Evolutionary conservation across 805 yeast species (phyloP).

Genomic region (Kuraishia capsulata): DNA sequence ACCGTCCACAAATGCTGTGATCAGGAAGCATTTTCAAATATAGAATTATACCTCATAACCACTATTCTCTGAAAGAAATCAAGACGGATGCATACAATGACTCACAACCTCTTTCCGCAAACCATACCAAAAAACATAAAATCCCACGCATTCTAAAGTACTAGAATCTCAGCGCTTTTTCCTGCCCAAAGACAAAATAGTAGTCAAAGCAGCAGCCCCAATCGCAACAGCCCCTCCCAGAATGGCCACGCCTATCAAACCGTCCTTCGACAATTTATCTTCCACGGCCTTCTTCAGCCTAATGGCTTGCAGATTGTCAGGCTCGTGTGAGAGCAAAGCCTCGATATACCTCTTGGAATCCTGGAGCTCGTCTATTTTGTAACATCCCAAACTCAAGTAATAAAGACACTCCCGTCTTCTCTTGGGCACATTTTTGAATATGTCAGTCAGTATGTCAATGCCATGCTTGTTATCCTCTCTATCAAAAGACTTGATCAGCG

Average conservation of each 20-base stretch:
- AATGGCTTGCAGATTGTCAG: slow-evolving; percentile 71
- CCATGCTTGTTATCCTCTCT: slow-evolving; percentile 69
- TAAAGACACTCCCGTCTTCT: slow-evolving; percentile 86
- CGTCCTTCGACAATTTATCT: slow-evolving; percentile 78
- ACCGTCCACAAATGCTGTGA: background rate
- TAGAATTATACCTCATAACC: background rate
- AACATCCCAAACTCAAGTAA: slow-evolving; percentile 81
- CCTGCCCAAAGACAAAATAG: slow-evolving; percentile 21
- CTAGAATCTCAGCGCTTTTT: slow-evolving; percentile 5
- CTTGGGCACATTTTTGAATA: slow-evolving; percentile 68
- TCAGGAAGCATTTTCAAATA: background rate
- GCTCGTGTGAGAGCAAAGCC: slow-evolving; percentile 68
- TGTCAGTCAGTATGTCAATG: slow-evolving; percentile 58
- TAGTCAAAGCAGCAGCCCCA: slow-evolving; percentile 57
- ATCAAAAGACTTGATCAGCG: slow-evolving; percentile 63
- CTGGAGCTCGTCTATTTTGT: slow-evolving; percentile 77
- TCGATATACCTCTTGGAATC: slow-evolving; percentile 84
- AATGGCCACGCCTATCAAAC: slow-evolving; percentile 80
- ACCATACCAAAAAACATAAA: too few relatives aligned
- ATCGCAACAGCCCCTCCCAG: slow-evolving; percentile 81
- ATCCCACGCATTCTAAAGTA: too few relatives aligned
- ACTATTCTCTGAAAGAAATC: too few relatives aligned
- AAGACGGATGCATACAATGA: too few relatives aligned
- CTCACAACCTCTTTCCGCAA: too few relatives aligned
- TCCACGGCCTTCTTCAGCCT: slow-evolving; percentile 70